A percentile compares a stretch with the other conserved stretches of the same genome.
phyloP scores from a whole-genome alignment of 345 rosid genomes.

The Hevea brasiliensis region DNA sequence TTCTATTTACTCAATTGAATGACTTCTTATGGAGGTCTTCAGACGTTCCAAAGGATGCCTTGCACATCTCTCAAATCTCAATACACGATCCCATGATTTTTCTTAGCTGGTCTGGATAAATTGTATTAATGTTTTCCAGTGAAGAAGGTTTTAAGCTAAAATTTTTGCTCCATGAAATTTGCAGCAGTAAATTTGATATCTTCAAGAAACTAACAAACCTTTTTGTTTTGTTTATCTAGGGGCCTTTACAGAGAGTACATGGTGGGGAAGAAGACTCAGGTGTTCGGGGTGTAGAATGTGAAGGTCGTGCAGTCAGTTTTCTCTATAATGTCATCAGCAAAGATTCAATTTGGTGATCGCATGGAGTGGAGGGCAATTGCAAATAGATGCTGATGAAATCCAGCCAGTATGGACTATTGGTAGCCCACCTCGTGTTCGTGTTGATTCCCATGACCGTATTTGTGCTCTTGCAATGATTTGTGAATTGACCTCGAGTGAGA shows the following conservation, averaged over 20 bases:
- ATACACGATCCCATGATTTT: neutral
- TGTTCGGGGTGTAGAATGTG: constrained; percentile 59
- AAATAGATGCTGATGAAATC: constrained; percentile 95
- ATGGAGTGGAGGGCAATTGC: constrained; percentile 95
- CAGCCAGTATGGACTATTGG: constrained; percentile 88
- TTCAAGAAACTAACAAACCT: neutral
- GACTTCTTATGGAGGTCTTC: neutral
- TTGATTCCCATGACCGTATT: constrained; percentile 53
- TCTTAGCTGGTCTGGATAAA: neutral
- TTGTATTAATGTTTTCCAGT: neutral
- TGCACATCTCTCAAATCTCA: neutral
- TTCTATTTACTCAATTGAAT: neutral
- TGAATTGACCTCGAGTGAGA: constrained; percentile 53
- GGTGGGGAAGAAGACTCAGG: constrained; percentile 55
- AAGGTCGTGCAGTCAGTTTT: constrained; percentile 81
- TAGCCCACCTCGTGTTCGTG: constrained; percentile 72
- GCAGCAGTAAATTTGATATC: neutral
- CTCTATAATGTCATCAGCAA: constrained; percentile 81
- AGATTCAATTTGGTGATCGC: constrained; percentile 92
- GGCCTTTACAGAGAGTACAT: constrained; percentile 68
- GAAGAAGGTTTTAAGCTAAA: neutral
- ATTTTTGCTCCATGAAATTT: neutral
- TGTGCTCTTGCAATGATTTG: constrained; percentile 90
- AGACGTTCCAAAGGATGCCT: neutral
- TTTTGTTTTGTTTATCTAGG: constrained; percentile 43